Conservation (phyloP, 495 filamentous ascomycete species). For the Neurospora africana region DNA sequence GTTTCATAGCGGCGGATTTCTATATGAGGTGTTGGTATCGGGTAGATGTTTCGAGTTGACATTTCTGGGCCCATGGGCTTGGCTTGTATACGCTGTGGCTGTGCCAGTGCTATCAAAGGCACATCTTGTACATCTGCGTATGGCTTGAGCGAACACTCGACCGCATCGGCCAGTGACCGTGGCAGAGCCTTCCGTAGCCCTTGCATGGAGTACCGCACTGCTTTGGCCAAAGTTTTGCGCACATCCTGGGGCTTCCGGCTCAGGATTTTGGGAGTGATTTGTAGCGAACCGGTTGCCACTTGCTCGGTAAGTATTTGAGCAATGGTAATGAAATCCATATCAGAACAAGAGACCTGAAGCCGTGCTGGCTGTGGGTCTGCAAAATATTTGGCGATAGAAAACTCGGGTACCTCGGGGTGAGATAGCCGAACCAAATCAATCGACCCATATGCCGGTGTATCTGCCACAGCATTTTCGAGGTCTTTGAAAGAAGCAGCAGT, state of each 20-base stretch:
- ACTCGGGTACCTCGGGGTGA: conserved; percentile 27
- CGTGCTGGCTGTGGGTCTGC: conserved; percentile 37
- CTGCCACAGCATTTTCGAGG: conserved; percentile 25
- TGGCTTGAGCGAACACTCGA: conserved; percentile 31
- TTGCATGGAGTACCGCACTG: conserved; percentile 30
- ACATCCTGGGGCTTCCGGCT: conserved; percentile 6
- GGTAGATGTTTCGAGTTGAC: conserved; percentile 32
- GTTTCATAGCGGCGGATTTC: conserved; percentile 67
- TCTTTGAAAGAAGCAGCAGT: conserved; percentile 40
- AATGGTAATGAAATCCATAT: conserved; percentile 44
- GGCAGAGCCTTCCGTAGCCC: conserved; percentile 29
- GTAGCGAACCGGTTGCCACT: conserved; percentile 35
- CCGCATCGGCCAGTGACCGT: conserved; percentile 24
- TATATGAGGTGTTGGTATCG: conserved; percentile 54
- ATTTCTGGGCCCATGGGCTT: conserved; percentile 28
- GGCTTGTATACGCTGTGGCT: conserved; percentile 35
- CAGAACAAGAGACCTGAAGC: conserved; percentile 29
- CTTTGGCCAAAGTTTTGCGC: conserved; percentile 26
- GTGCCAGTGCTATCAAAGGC: conserved; percentile 30
- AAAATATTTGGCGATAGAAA: conserved; percentile 39
- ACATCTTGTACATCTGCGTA: conserved; percentile 44
- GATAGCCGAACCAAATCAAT: conserved; percentile 31
- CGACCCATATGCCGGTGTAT: conserved; percentile 25
- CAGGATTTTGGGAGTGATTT: conserved; percentile 4
- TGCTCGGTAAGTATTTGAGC: conserved; percentile 56